Conservation (phyloP, 2,329 filamentous ascomycete species). For the Penicillium vulpinum region DNA sequence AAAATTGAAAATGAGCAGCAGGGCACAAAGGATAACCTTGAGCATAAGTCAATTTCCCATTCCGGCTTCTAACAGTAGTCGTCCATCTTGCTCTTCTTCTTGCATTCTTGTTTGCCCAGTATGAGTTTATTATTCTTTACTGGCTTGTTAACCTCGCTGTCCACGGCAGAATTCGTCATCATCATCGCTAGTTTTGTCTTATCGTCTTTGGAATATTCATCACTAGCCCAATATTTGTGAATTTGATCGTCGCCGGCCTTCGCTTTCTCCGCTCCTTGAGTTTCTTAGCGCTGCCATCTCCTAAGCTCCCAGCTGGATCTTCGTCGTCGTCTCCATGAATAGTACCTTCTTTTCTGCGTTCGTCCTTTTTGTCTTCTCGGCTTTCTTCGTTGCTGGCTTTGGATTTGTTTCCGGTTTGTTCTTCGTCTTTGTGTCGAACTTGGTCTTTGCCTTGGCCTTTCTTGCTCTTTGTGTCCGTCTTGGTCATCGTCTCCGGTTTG, state of each 20-base stretch:
- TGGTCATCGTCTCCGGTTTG: neutral
- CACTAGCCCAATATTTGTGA: neutral
- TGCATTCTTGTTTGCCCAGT: neutral
- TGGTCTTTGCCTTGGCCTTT: neutral
- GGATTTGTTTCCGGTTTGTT: neutral
- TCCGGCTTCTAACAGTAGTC: neutral
- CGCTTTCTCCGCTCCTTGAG: neutral
- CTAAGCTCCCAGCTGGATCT: neutral
- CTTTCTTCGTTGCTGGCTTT: neutral
- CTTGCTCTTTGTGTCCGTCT: no score
- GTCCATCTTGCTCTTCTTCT: neutral
- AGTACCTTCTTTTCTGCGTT: neutral
- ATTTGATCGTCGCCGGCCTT: neutral
- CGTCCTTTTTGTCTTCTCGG: neutral
- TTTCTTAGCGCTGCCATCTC: no score
- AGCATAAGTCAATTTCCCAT: neutral
- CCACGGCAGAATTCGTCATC: neutral
- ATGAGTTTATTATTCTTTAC: neutral
- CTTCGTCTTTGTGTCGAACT: neutral
- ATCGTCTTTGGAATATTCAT: neutral
- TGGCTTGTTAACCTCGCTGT: neutral
- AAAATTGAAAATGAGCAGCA: neutral
- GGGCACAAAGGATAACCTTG: neutral
- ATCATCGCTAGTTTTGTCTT: neutral
- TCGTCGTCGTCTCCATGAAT: neutral